Base-by-base conservation (phyloP, 352 stramenopile genomes). In the Pythium scleroteichum region DNA sequence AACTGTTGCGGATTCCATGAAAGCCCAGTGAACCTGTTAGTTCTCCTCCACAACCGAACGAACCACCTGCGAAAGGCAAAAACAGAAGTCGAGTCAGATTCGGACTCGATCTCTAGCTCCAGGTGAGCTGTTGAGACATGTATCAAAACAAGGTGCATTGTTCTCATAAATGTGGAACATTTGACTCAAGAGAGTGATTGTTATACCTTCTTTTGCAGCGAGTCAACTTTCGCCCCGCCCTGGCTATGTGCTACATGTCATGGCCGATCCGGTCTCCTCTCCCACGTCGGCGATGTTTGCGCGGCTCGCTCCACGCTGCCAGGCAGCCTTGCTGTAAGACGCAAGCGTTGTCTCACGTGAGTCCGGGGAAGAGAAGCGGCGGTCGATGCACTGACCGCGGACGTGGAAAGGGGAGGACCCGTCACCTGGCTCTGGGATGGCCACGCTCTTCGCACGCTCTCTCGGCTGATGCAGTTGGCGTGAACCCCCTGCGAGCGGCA, bases 31-130 rank as follows among this genome's bases (percentile, higher is more conserved):
- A 44, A 44, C 38, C 13, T 4, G 38, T n/a, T n/a, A 35, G 29
- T 19, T 19, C 5, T 44, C 16, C 38, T 19, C 14, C 38, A 44
- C 38, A 44, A 44, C 38, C 4, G 49, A 29, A 56, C 49, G 49
- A 52, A 47, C 49, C 32, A 46, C 33, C 24, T 56, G 49, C 49
- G 49, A 56, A 56, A 56, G 49, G 49, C 32, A 45, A 47, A 44
- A 45, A 45, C 32, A 56, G 49, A 56, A 33, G 32, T 47, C 49
- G 46, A 24, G 46, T 13, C 16, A 26, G 16, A n/a, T 19, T 44
- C 19, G 6, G 10, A 33, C 4, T 19, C 9, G 6, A 10, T 39
- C 27, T 14, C 19, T 16, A 29, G 10, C 20, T 35, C 8, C 40
- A 42, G 49, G 49, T 56, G 33, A 46, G 6, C 49, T 56, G 20